phyloP scores from a whole-genome alignment of 805 yeast species.

The Starmerella ratchasimensis region DNA sequence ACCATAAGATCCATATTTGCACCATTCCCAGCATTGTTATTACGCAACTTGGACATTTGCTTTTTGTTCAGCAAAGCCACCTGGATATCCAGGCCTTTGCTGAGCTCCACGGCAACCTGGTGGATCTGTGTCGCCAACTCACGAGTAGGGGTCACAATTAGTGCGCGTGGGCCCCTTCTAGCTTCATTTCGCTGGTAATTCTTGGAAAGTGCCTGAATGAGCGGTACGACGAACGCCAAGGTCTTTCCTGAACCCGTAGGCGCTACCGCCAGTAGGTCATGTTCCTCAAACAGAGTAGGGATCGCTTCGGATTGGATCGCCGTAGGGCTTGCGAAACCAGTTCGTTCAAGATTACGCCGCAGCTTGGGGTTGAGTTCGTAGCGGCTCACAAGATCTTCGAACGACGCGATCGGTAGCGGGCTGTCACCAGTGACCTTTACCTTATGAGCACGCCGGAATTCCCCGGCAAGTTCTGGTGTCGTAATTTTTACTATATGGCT shows the following conservation, averaged over 20 bases:
- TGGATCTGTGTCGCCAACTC: constrained; percentile 83
- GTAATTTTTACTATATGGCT: constrained; percentile 27
- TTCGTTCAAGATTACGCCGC: constrained; percentile 47
- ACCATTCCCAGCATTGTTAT: constrained; percentile 39
- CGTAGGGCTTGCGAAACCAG: constrained; percentile 74
- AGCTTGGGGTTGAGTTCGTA: constrained; percentile 49
- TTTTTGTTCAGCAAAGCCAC: constrained; percentile 59
- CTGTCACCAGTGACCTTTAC: constrained; percentile 75
- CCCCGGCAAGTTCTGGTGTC: constrained; percentile 44
- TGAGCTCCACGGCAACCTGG: constrained; percentile 47
- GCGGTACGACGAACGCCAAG: constrained; percentile 72
- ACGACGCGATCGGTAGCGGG: constrained; percentile 85
- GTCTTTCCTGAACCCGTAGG: constrained; percentile 99
- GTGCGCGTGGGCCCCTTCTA: constrained; percentile 44
- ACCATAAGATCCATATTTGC: constrained; percentile 67
- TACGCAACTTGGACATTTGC: constrained; percentile 47
- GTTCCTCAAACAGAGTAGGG: constrained; percentile 51
- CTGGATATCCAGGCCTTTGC: constrained; percentile 42
- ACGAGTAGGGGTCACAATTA: constrained; percentile 85
- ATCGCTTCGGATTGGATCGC: constrained; percentile 86
- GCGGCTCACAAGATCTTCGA: constrained; percentile 61
- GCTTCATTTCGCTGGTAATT: constrained; percentile 5
- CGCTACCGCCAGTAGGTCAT: constrained; percentile 85
- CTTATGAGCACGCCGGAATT: constrained; percentile 44
- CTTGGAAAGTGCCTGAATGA: constrained; percentile 41